phyloP scores from a whole-genome alignment of 768 basidiomycete genomes.

The Lactarius sp. region DNA sequence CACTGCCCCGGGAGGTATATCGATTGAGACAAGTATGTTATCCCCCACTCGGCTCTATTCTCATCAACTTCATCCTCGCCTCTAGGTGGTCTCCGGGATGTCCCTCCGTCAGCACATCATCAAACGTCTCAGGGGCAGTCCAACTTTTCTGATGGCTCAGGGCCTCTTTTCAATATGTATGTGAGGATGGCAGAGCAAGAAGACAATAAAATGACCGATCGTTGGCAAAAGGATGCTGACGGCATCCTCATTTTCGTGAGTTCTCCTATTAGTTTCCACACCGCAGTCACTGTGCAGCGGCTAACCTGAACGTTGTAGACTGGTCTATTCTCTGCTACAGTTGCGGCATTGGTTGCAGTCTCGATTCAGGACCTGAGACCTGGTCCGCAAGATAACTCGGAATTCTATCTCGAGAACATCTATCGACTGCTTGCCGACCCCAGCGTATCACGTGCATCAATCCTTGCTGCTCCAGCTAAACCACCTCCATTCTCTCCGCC shows the following conservation, averaged over 20 bases:
- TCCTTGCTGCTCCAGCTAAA: neutral
- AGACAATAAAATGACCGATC: too few relatives aligned
- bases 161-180: too few relatives aligned
- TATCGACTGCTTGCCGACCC: neutral
- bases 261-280: neutral
- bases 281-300: too few relatives aligned
- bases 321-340: slow-evolving; percentile 7
- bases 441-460: neutral
- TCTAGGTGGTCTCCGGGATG: too few relatives aligned
- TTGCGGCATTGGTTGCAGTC: slow-evolving; percentile 6
- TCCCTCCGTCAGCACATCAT: too few relatives aligned
- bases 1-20: too few relatives aligned
- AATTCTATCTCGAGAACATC: neutral
- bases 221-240: neutral
- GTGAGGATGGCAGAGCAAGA: too few relatives aligned
- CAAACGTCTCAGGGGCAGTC: too few relatives aligned
- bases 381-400: slow-evolving; percentile 11
- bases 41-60: too few relatives aligned
- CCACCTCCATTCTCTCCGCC: neutral
- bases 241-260: slow-evolving; percentile 11
- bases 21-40: too few relatives aligned
- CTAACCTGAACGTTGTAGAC: neutral
- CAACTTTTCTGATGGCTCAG: neutral
- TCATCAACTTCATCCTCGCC: too few relatives aligned
- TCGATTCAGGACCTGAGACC: slow-evolving; percentile 11